Evolutionary conservation across 495 filamentous ascomycete species (phyloP).

Genomic region (Daldinia caldariorum): DNA sequence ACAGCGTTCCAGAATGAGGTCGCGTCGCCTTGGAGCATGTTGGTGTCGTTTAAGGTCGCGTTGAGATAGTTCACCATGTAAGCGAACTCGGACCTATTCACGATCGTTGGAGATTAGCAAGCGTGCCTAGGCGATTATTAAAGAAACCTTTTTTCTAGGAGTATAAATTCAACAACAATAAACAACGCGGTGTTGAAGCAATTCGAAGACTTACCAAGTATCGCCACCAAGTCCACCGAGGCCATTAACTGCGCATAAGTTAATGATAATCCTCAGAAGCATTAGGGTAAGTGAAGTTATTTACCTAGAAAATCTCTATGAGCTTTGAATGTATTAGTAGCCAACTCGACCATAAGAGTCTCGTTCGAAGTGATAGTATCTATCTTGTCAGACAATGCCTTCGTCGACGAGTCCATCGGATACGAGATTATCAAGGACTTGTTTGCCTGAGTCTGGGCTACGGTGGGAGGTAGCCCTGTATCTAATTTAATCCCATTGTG

Average conservation of each 20-base stretch:
- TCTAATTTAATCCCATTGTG: constrained; percentile 62
- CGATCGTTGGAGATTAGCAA: not conserved
- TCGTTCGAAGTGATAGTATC: constrained; percentile 35
- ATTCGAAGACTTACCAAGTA: constrained; percentile 23
- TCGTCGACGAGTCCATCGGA: constrained; percentile 46
- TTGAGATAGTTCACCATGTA: constrained; percentile 69
- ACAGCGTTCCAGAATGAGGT: constrained; percentile 51
- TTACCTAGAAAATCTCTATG: constrained; percentile 64
- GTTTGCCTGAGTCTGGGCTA: constrained; percentile 58
- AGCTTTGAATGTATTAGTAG: constrained; percentile 69
- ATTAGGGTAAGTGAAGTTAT: constrained; percentile 19
- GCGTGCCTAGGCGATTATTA: too few relatives aligned
- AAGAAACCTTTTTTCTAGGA: too few relatives aligned
- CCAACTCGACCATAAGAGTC: constrained; percentile 54
- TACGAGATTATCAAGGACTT: constrained; percentile 46
- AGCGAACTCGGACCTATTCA: constrained; percentile 64
- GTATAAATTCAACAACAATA: too few relatives aligned
- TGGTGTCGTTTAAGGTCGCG: constrained; percentile 63
- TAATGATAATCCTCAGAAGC: constrained; percentile 13
- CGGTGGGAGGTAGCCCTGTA: constrained; percentile 51
- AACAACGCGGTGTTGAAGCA: not conserved
- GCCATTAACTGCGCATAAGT: constrained; percentile 46
- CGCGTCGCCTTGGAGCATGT: constrained; percentile 50
- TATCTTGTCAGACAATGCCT: constrained; percentile 51
- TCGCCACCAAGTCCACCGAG: constrained; percentile 52